Evolutionary conservation across 78 protist species (phyloP).

Genomic region (Dictyostelium intermedium): DNA sequence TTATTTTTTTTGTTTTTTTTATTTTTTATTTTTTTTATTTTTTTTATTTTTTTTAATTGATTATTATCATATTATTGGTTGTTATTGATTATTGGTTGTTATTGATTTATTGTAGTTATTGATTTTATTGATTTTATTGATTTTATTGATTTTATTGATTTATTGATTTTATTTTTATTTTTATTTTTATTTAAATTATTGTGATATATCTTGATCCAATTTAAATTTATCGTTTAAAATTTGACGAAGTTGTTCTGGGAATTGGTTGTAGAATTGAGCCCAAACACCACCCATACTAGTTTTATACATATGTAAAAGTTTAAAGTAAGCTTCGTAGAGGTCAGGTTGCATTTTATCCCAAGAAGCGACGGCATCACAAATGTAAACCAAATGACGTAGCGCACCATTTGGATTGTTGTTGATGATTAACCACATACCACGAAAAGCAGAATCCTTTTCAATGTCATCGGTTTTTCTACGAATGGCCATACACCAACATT

Average conservation of each 20-base stretch:
- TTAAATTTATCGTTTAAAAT: conserved; percentile 33
- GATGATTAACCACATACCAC: conserved; percentile 80
- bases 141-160: not conserved
- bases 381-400: conserved; percentile 9
- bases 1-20: not conserved
- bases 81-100: not conserved
- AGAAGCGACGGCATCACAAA: conserved; percentile 87
- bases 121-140: not conserved
- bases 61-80: not conserved
- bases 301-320: conserved; percentile 77
- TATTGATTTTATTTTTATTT: not conserved
- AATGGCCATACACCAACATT: conserved; percentile 82
- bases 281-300: conserved; percentile 49
- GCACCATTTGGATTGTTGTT: conserved; percentile 75
- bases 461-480: conserved; percentile 80
- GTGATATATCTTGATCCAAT: not conserved
- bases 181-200: not conserved
- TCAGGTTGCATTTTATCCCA: conserved; percentile 68
- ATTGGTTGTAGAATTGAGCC: conserved; percentile 61
- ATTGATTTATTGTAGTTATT: not conserved
- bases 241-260: conserved; percentile 72
- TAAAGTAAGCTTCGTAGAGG: conserved; percentile 51
- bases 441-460: conserved; percentile 91
- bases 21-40: not conserved
- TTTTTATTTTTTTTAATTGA: not conserved